These are phyloP conservation scores for Colletotrichum sp. DNA, from an alignment of 2,329 filamentous ascomycete species.

Conservation along the genomic window DNA sequence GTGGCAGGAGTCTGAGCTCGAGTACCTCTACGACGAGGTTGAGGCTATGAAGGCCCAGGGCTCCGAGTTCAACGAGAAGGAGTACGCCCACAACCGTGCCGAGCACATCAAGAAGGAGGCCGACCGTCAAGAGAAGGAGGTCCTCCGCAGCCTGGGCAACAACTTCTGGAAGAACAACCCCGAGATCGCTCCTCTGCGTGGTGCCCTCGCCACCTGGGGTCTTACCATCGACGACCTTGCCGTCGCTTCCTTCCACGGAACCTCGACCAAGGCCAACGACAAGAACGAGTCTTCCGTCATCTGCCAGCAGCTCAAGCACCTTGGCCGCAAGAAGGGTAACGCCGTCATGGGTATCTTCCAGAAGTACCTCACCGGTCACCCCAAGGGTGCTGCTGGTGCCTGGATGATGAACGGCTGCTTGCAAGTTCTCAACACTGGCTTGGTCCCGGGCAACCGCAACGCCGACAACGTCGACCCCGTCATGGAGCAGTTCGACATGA, in stretches of 20 bases:
- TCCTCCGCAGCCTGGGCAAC: constrained; percentile 91
- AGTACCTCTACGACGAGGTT: constrained; percentile 92
- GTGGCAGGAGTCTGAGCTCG: constrained; percentile 94
- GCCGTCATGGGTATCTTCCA: constrained; percentile 97
- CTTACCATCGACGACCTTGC: constrained; percentile 95
- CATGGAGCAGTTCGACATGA: constrained; percentile 98
- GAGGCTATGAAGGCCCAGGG: constrained; percentile 86
- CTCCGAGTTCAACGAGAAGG: constrained; percentile 76
- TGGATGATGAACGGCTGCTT: constrained; percentile 99
- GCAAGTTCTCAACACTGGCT: constrained; percentile 90
- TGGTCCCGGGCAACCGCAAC: constrained; percentile 97
- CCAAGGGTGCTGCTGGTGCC: constrained; percentile 97
- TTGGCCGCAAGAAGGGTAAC: constrained; percentile 96
- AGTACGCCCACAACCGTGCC: constrained; percentile 85
- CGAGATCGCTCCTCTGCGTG: constrained; percentile 91
- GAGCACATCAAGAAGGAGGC: constrained; percentile 87
- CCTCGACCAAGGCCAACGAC: constrained; percentile 97
- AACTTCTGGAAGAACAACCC: constrained; percentile 98
- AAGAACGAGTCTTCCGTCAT: constrained; percentile 99
- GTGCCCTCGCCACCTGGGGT: constrained; percentile 96
- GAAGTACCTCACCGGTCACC: constrained; percentile 98
- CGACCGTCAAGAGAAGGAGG: constrained; percentile 88
- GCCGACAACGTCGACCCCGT: constrained; percentile 96
- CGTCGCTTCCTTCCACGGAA: constrained; percentile 98
- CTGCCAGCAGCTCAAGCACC: constrained; percentile 93